Percentiles rank a stretch among this genome's conserved stretches.
phyloP scores from a whole-genome alignment of 225 moss, liverwort and hornwort species.

The Antitrichia curtipendula region DNA sequence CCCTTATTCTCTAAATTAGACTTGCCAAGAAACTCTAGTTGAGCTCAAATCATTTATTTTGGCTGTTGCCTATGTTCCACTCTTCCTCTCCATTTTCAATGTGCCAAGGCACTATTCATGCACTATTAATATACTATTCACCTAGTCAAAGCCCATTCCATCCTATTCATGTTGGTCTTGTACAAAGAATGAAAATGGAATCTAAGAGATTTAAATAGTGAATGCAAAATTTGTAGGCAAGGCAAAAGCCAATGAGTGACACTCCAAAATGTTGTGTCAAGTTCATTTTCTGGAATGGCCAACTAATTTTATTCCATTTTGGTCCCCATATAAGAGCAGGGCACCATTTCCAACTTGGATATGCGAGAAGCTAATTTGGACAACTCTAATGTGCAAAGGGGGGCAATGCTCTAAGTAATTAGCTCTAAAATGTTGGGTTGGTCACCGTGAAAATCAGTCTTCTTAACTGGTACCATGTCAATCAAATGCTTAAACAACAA shows the following conservation, averaged over 20 bases:
- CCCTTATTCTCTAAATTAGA: background rate
- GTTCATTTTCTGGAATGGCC: no score
- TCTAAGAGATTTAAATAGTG: background rate
- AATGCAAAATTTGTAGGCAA: background rate
- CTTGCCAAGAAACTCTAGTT: background rate
- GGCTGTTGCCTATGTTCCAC: background rate
- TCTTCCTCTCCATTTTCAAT: background rate
- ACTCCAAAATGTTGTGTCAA: background rate
- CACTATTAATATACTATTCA: background rate
- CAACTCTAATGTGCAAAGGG: background rate
- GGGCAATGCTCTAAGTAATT: background rate
- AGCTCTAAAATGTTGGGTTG: accelerated
- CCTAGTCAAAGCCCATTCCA: background rate
- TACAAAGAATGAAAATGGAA: background rate
- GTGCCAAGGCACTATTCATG: background rate
- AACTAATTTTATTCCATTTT: no score
- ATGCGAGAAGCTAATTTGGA: background rate
- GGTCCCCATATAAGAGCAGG: background rate
- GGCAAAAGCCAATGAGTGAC: background rate
- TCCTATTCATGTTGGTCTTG: background rate
- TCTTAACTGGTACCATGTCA: no score
- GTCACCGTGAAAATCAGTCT: no score
- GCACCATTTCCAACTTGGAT: background rate
- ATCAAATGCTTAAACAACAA: no score
- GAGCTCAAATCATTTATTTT: background rate